Conservation (phyloP, 345 rosid species). For the Bruguiera parviflora region DNA sequence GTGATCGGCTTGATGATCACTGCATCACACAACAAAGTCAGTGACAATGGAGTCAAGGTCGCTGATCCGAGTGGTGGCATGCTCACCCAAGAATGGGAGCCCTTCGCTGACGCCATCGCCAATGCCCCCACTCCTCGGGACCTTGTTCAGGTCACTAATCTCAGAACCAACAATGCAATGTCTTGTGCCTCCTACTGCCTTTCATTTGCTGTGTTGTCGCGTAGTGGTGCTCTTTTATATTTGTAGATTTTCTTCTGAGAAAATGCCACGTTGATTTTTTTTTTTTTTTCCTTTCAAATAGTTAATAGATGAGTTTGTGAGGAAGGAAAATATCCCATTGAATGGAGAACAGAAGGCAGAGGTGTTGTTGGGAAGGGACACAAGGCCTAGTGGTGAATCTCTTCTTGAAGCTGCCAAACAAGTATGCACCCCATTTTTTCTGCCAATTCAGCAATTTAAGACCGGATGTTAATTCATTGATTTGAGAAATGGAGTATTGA, state of each 20-base stretch:
- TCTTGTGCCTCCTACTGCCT: neutral
- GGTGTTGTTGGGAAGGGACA: constrained; percentile 82
- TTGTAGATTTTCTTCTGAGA: too few relatives aligned
- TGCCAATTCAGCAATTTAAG: neutral
- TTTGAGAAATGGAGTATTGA: neutral
- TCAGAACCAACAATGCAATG: neutral
- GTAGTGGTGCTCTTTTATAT: too few relatives aligned
- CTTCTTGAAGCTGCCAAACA: constrained; percentile 79
- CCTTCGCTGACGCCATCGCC: constrained; percentile 79
- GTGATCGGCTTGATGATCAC: constrained; percentile 88
- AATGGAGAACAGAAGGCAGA: constrained; percentile 47
- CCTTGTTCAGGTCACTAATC: constrained; percentile 44
- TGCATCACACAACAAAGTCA: constrained; percentile 78
- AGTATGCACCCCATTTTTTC: constrained; percentile 23
- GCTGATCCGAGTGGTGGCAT: constrained; percentile 80
- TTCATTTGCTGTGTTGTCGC: neutral
- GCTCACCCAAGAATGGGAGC: constrained; percentile 97
- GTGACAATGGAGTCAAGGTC: constrained; percentile 88
- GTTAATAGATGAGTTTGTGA: constrained; percentile 57
- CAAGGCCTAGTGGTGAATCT: constrained; percentile 89
- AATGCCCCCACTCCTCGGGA: constrained; percentile 51
- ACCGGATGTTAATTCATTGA: neutral
- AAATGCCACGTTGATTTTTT: neutral
- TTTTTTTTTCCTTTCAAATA: constrained; percentile 17
- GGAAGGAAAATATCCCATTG: constrained; percentile 54